Base-by-base conservation (phyloP, 345 rosid species). In the Syzygium aromaticum region DNA sequence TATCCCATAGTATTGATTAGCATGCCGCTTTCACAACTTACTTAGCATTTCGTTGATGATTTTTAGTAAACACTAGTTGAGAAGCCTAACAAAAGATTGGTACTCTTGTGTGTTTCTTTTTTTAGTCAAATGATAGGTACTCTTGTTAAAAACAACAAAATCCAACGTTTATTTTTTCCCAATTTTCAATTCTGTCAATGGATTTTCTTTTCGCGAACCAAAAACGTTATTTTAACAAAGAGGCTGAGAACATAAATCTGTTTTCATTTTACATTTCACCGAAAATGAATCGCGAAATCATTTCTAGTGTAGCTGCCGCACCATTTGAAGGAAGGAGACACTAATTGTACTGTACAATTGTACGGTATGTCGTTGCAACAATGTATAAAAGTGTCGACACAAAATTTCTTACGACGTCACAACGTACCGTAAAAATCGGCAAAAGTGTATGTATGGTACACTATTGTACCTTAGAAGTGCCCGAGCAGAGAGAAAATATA, bases 251-350 rank as follows among this genome's bases (percentile, higher is more conserved):
- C 9, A 17, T 1, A 17, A 33, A 67, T 8, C 7, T 67, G 9
- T 33, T 33, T 67, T 67, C 25, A 33, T 17, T 67, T 67, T 16
- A 17, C 10, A 19, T 17, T 67, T 67, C 38, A 9, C 7, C 3
- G 25, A 67, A 67, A 17, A 67, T 67, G 22, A 67, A 33, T 33
- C 9, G 1, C 15, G 43, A 64, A 16, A 30, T 67, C 12, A 67
- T 67, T 67, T 0, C 1, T 0, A 33, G 2, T 5, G 6, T 10
- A 67, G 6, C 6, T 33, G 13, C 2, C 1, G 5, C 1, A 23
- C 46, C 46, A 67, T 33, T 17, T 30, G 19, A 33, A 33, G 2
- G 43, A 17, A 67, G 11, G 43, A 67, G 23, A 16, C 21, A 19
- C 6, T 1, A 38, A 67, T 33, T 67, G 38, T 33, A 30, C 8